These are phyloP conservation scores for Tolypocladium ovalisporum DNA, from an alignment of 2,329 filamentous ascomycete species.

Conservation along the genomic window DNA sequence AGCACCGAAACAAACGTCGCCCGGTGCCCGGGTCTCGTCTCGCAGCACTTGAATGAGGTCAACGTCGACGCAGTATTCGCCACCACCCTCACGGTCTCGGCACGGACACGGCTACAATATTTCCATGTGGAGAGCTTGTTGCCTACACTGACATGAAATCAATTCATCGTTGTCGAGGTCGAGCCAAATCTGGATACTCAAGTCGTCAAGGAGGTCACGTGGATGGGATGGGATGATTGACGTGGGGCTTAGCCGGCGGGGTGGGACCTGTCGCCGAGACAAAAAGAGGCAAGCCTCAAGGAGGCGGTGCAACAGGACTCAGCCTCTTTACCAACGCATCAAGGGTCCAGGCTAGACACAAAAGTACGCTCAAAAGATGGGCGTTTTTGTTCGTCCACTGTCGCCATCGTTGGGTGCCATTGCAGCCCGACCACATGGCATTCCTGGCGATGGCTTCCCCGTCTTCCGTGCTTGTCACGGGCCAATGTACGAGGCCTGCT, in stretches of 20 bases:
- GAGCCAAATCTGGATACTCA: background rate
- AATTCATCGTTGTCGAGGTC: background rate
- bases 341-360: background rate
- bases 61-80: no score
- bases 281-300: background rate
- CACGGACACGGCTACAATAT: no score
- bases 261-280: background rate
- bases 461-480: background rate
- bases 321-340: background rate
- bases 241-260: background rate
- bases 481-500: background rate
- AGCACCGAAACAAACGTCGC: slow-evolving; percentile 24
- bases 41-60: no score
- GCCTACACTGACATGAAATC: background rate
- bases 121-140: slow-evolving; percentile 5
- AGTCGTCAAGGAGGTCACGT: background rate
- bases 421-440: background rate
- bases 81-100: no score
- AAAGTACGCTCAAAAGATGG: background rate
- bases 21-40: no score
- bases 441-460: background rate
- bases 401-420: background rate
- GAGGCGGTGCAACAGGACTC: background rate
- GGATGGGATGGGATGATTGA: background rate
- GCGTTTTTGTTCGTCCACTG: background rate